Conservation (phyloP, 257 asterid species). For the Prunella vulgaris region DNA sequence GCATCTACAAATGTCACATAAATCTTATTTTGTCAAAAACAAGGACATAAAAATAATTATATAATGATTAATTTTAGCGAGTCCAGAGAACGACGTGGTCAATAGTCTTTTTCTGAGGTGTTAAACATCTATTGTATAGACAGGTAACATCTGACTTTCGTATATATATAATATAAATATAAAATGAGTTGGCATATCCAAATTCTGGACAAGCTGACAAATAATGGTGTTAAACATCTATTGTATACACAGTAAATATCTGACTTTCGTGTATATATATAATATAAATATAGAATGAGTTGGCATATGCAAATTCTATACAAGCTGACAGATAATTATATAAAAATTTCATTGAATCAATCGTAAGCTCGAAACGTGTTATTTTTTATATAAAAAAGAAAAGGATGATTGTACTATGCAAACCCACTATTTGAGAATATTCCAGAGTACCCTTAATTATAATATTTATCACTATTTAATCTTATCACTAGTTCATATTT, state of each 20-base stretch:
- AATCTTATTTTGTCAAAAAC: not conserved
- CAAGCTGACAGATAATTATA: not conserved
- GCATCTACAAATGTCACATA: not conserved
- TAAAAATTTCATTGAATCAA: not conserved
- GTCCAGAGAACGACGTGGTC: not conserved
- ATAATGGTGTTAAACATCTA: not conserved
- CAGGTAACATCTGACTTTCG: not conserved
- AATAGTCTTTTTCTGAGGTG: not conserved
- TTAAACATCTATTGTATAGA: not conserved
- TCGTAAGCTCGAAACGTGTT: not conserved
- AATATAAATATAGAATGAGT: not conserved
- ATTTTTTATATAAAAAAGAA: not conserved
- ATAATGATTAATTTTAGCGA: not conserved
- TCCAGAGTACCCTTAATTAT: not conserved
- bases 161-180: not conserved
- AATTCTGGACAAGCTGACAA: not conserved
- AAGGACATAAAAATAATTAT: not conserved
- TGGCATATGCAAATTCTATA: not conserved
- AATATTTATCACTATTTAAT: constrained; percentile 8
- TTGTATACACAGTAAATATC: not conserved
- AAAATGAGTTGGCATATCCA: not conserved
- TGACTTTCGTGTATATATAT: not conserved
- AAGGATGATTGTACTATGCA: not conserved
- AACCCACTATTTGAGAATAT: constrained; percentile 12
- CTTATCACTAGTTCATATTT: constrained; percentile 15